Evolutionary conservation across 2,329 filamentous ascomycete species (phyloP), one percentile per base, ranked within the genome.

Genomic region (Pseudocercospora ulei): DNA sequence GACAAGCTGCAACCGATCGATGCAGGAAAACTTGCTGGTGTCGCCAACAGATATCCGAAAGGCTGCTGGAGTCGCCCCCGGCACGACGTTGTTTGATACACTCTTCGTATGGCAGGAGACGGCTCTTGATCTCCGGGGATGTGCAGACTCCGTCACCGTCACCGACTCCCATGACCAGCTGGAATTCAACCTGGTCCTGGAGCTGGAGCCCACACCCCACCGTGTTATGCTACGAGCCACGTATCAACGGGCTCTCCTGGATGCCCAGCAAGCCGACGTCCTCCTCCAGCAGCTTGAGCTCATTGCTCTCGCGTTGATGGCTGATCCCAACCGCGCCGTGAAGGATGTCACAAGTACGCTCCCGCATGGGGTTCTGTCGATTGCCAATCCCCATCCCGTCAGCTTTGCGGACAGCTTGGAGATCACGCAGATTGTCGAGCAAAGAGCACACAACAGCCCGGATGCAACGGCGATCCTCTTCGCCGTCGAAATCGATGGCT

Each of bases 51-150:
- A 85, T 1, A 82, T 94, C 48, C 79, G 76, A 52, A 75, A 72
- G 48, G 60, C 71, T 1, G 72, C 70, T 2, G 71, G 69, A 0
- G 44, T 80, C 1, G 62, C 68, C 17, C 66, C 75, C 0, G 65
- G 70, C 1, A 68, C 74, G 24, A 33, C 28, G 3, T 61, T 93
- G 0, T 94, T 88, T 50, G 82, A 93, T 49, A 71, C 78, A 0
- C 65, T 94, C 0, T 79, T 93, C 52, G 78, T 87, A 0, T 95
- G 87, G 68, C 87, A 95, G 52, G 80, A 93, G 54, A 81, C 78
- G 0, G 64, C 80, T 11, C 47, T 60, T 1, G 45, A 48, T 2
- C 48, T 55, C n/a, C 46, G 55, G 3, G 54, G 63, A 51, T 23
- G 19, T 5, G 13, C 29, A 4, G n/a, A 38, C 3, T n/a, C 33